Conservation (phyloP, 805 yeast species). For the Yarrowia deformans region DNA sequence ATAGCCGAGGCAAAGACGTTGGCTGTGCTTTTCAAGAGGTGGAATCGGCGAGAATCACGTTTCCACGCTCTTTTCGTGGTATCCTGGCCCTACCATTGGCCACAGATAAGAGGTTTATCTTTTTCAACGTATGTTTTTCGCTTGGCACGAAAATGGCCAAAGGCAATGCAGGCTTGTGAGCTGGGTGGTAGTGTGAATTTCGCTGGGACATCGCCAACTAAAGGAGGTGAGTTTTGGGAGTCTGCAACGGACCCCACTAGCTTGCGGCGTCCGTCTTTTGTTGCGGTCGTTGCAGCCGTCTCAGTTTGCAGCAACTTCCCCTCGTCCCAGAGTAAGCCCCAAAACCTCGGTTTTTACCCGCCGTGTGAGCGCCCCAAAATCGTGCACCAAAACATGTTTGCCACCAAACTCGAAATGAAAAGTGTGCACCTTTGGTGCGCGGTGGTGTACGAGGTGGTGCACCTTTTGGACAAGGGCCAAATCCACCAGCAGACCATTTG, state of each 20-base stretch:
- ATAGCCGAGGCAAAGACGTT: slow-evolving; percentile 21
- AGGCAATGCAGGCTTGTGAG: background rate
- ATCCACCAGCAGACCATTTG: no score
- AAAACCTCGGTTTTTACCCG: slow-evolving; percentile 10
- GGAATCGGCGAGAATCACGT: background rate
- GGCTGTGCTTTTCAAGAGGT: background rate
- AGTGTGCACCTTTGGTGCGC: background rate
- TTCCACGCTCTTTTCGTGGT: slow-evolving; percentile 7
- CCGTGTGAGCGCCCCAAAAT: background rate
- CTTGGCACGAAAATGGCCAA: slow-evolving; percentile 9
- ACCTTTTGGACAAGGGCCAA: background rate
- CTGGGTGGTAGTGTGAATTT: no score
- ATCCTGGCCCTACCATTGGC: background rate
- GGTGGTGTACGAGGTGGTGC: slow-evolving; percentile 7
- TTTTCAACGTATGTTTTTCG: background rate
- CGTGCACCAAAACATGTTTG: slow-evolving; percentile 16
- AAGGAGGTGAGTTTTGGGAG: slow-evolving; percentile 6
- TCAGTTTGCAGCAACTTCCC: slow-evolving; percentile 4
- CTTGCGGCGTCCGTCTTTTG: background rate
- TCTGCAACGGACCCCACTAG: slow-evolving; percentile 24
- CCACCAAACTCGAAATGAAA: slow-evolving; percentile 25
- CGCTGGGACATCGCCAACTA: slow-evolving; percentile 1
- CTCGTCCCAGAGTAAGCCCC: background rate
- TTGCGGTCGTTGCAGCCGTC: no score
- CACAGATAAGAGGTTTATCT: background rate